Base-by-base conservation (phyloP, 306 rosid species). In the Vachellia collinsii region DNA sequence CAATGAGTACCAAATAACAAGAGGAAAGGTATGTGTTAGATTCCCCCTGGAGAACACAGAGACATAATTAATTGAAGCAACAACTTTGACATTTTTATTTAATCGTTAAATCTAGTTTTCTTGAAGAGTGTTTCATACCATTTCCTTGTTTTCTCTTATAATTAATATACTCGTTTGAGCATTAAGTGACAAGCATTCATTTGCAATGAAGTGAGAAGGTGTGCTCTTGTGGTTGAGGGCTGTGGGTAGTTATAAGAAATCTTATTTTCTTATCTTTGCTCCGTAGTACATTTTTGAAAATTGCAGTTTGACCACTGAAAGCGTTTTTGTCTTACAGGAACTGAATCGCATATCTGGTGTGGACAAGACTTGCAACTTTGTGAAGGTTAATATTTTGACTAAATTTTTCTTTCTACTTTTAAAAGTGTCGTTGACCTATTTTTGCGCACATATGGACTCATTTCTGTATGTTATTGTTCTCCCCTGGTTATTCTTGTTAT, bases 1-100 rank as follows among this genome's bases (percentile, higher is more conserved):
- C 89, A 94, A 92, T n/a, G 98, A 92, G 80, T 94, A 92, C 87
- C 98, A 94, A 83, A 91, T 92, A 81, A 29, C 92, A 54, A 89
- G 98, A 80, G 97, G 98, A 88, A 89, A 87, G 98, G 97, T 94
- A 82, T 25, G 80, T 34, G 12, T 56, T 72, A 22, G 34, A 43
- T 48, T 70, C 53, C 36, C 37, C 43, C 54, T 70, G 11, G 20
- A 11, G 29, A 29, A 22, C 34, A 34, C 25, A 83, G 48, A 23
- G 23, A 76, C 79, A 11, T 56, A 47, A 64, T 72, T 71, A 80
- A 20, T 19, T 38, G 65, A 20, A 53, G 47, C 76, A 79, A 51
- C 47, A 44, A 8, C 34, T 56, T 44, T 56, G 34, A 39, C 36
- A 50, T 56, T 19, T 12, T 72, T 44, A 47, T 22, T 12, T 16